Percentiles rank a stretch among this genome's conserved stretches.
These are phyloP conservation scores for Camelina neglecta DNA, from an alignment of 345 rosid species.

Conservation along the genomic window DNA sequence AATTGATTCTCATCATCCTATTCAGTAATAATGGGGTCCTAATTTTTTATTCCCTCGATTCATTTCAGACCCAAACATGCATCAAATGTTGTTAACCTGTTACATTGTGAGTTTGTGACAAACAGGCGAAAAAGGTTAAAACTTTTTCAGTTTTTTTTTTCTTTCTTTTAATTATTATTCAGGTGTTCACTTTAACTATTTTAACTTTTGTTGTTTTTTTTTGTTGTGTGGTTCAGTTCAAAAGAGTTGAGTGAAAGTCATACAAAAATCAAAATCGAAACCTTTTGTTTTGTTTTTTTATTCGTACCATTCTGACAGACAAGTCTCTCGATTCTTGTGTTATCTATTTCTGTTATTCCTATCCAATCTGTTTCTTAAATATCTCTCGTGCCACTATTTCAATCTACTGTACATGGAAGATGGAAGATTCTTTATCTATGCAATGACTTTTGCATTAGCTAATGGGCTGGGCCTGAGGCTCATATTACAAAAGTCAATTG, in stretches of 20 bases:
- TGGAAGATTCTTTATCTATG: not conserved
- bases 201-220: not conserved
- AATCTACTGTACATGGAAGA: not conserved
- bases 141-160: not conserved
- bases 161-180: no score
- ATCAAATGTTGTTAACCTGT: no score
- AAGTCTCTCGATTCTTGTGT: not conserved
- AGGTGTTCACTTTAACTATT: not conserved
- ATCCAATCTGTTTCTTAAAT: not conserved
- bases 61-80: not conserved
- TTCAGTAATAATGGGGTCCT: not conserved
- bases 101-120: no score
- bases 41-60: not conserved
- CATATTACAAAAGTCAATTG: not conserved
- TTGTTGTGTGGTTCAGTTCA: not conserved
- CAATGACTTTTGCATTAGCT: conserved; percentile 3
- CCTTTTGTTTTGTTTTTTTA: not conserved
- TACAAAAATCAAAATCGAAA: not conserved
- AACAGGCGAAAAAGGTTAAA: not conserved
- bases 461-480: conserved; percentile 23
- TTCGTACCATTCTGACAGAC: not conserved
- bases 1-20: not conserved
- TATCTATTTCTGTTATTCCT: not conserved
- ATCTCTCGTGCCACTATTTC: not conserved
- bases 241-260: not conserved